phyloP scores from a whole-genome alignment of 495 filamentous ascomycete species.

The Aspergillus kassunensis region DNA sequence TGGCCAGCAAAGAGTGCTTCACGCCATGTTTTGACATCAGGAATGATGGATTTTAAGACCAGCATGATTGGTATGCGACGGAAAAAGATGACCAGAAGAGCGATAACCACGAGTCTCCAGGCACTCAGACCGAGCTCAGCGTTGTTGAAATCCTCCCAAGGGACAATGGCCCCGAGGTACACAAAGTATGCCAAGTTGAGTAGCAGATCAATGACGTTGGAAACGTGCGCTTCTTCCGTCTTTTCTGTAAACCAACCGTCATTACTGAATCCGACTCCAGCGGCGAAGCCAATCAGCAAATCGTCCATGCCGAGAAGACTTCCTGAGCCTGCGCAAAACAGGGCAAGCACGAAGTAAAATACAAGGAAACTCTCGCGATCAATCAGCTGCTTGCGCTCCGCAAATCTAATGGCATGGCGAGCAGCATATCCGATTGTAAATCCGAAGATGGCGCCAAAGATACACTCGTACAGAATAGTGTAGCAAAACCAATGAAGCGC shows the following conservation, averaged over 20 bases:
- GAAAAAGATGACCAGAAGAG: slow-evolving; percentile 90
- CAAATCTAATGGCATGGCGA: slow-evolving; percentile 84
- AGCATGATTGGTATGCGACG: slow-evolving; percentile 96
- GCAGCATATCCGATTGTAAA: slow-evolving; percentile 84
- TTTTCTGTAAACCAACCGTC: slow-evolving; percentile 99
- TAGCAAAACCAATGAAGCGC: slow-evolving; percentile 84
- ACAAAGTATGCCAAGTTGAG: slow-evolving; percentile 98
- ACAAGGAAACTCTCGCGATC: slow-evolving; percentile 97
- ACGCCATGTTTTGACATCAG: slow-evolving; percentile 97
- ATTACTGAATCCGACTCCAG: slow-evolving; percentile 96
- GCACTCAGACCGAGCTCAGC: slow-evolving; percentile 66
- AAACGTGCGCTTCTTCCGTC: slow-evolving; percentile 97
- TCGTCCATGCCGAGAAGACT: slow-evolving; percentile 92
- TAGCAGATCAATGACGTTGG: slow-evolving; percentile 97
- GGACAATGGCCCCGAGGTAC: slow-evolving; percentile 94
- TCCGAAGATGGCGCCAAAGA: slow-evolving; percentile 88
- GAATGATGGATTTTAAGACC: slow-evolving; percentile 84
- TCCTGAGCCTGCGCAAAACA: slow-evolving; percentile 95
- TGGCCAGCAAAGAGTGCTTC: slow-evolving; percentile 97
- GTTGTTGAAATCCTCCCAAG: slow-evolving; percentile 84
- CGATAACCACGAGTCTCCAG: slow-evolving; percentile 87
- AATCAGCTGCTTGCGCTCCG: slow-evolving; percentile 81
- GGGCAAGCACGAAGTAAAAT: slow-evolving; percentile 95
- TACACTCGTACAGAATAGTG: slow-evolving; percentile 92
- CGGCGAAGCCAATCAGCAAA: slow-evolving; percentile 91